These are phyloP conservation scores for Xerocomus potaroensis DNA, from an alignment of 768 basidiomycete species.

Conservation along the genomic window DNA sequence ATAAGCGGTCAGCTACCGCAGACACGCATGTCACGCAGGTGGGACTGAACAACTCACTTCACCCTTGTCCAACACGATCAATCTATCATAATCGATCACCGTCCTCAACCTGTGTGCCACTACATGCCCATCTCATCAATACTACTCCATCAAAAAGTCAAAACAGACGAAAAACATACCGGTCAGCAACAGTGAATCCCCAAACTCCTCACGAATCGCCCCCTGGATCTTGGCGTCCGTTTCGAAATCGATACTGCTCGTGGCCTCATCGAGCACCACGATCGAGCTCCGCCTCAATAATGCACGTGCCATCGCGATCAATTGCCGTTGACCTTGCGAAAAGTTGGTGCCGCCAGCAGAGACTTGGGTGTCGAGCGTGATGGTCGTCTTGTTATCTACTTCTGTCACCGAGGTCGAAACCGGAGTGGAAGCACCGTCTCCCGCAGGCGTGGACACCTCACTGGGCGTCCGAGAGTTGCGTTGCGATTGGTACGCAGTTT, in stretches of 20 bases:
- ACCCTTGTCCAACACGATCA: conserved; percentile 67
- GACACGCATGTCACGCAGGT: too few species aligned
- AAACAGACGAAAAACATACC: conserved; percentile 39
- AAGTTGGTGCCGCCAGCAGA: conserved; percentile 88
- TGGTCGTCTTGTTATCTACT: conserved; percentile 48
- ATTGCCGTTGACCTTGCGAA: conserved; percentile 87
- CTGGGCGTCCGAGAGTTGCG: conserved; percentile 48
- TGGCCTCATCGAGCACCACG: conserved; percentile 80
- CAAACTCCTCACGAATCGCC: conserved; percentile 84
- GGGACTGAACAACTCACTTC: too few species aligned
- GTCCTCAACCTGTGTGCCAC: conserved; percentile 73
- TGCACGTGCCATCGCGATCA: conserved; percentile 84
- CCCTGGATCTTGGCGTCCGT: conserved; percentile 89
- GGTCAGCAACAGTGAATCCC: conserved; percentile 65
- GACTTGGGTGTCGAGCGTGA: conserved; percentile 74
- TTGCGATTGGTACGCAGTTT: conserved; percentile 45
- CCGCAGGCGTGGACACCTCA: conserved; percentile 39
- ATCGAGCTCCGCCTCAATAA: conserved; percentile 67
- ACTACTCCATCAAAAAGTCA: too few species aligned
- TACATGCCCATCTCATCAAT: conserved; percentile 10
- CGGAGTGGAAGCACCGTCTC: conserved; percentile 37
- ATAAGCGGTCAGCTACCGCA: not conserved
- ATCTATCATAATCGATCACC: conserved; percentile 75
- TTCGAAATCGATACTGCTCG: conserved; percentile 81
- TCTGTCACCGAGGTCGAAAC: conserved; percentile 47